Evolutionary conservation across 768 basidiomycete genomes (phyloP).

Genomic region (Suillus luteus): DNA sequence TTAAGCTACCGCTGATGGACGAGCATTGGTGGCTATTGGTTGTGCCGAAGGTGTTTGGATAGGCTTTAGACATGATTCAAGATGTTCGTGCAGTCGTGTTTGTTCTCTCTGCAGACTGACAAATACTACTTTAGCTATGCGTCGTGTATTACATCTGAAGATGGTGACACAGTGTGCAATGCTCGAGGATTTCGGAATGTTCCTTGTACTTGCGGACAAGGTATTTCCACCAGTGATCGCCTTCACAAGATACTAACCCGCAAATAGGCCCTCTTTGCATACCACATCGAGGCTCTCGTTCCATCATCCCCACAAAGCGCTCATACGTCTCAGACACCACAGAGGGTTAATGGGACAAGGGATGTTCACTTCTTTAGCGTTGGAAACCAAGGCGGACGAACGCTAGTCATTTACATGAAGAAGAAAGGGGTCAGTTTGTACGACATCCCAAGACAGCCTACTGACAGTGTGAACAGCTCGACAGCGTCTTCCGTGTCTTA

Average conservation of each 20-base stretch:
- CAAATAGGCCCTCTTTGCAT: constrained; percentile 79
- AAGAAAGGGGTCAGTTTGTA: constrained; percentile 71
- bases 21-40: constrained; percentile 88
- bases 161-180: constrained; percentile 95
- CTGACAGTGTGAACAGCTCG: constrained; percentile 46
- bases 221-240: constrained; percentile 35
- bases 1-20: constrained; percentile 79
- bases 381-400: constrained; percentile 82
- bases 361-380: constrained; percentile 97
- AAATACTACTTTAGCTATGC: constrained; percentile 60
- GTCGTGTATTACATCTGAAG: constrained; percentile 90
- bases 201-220: constrained; percentile 94
- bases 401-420: constrained; percentile 94
- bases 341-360: constrained; percentile 86
- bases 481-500: constrained; percentile 95
- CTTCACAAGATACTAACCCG: not conserved
- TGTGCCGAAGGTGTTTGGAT: constrained; percentile 97
- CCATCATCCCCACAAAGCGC: constrained; percentile 76
- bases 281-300: constrained; percentile 94
- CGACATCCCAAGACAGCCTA: constrained; percentile 6
- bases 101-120: constrained; percentile 12
- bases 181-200: constrained; percentile 94
- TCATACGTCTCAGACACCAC: constrained; percentile 76
- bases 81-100: constrained; percentile 52
- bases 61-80: constrained; percentile 85